Evolutionary conservation across 1,284 basidiomycete species (phyloP).

Genomic region (Fomitopsis palustris): DNA sequence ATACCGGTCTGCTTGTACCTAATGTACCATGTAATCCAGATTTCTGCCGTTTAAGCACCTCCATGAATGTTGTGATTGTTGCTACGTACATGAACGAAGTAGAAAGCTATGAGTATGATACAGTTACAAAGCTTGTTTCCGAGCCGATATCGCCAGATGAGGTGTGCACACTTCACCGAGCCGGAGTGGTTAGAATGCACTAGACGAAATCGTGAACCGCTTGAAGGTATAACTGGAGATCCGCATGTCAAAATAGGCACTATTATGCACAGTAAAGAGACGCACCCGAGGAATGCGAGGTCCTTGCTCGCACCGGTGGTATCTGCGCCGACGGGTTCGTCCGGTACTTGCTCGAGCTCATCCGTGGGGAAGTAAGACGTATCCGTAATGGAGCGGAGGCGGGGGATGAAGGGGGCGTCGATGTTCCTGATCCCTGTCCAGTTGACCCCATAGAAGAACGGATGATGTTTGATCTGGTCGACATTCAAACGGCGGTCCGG

Average conservation of each 20-base stretch:
- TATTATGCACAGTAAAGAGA: conserved; percentile 23
- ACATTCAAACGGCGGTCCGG: conserved; percentile 77
- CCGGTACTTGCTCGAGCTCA: conserved; percentile 83
- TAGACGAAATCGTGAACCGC: conserved; percentile 53
- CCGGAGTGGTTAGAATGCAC: conserved; percentile 25
- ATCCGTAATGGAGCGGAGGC: conserved; percentile 88
- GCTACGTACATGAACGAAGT: conserved; percentile 6
- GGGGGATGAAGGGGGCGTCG: conserved; percentile 94
- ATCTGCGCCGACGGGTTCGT: conserved; percentile 70
- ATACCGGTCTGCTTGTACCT: background rate
- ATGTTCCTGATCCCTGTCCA: conserved; percentile 91
- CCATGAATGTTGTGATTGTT: conserved; percentile 1
- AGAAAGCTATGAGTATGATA: conserved; percentile 5
- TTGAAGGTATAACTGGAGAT: conserved; percentile 75
- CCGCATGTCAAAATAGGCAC: background rate
- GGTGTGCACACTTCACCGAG: background rate
- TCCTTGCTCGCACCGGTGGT: conserved; percentile 80
- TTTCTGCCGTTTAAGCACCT: background rate
- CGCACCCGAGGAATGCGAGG: conserved; percentile 87
- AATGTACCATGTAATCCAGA: background rate
- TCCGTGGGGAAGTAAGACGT: conserved; percentile 98
- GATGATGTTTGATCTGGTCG: conserved; percentile 90
- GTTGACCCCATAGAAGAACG: conserved; percentile 97
- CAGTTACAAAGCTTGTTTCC: conserved; percentile 4
- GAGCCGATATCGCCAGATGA: background rate